Conservation (phyloP, 129 eudicot species). For the Daucus carota region DH1_v3.0 NC_030385.2:6375501-6376000, state of each 20-base stretch:
- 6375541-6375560: conserved; percentile 60
- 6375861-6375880: conserved; percentile 93
- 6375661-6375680: conserved; percentile 75
- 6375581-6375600: conserved; percentile 60
- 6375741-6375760: conserved; percentile 92
- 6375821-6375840: conserved; percentile 99
- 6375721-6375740: conserved; percentile 86
- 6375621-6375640: conserved; percentile 84
- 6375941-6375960: no score
- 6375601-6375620: conserved; percentile 70
- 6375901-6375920: conserved; percentile 50
- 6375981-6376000: no score
- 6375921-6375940: no score
- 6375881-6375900: conserved; percentile 85
- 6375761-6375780: conserved; percentile 74
- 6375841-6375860: conserved; percentile 96
- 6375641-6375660: conserved; percentile 92
- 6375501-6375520: conserved; percentile 97
- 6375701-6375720: conserved; percentile 65
- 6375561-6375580: conserved; percentile 61
- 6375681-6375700: conserved; percentile 92
- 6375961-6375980: no score
- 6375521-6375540: conserved; percentile 85
- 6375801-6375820: conserved; percentile 88
- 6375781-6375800: conserved; percentile 82